Conservation (phyloP, 2,329 filamentous ascomycete species). For the Fusarium brachygibbosum region DNA sequence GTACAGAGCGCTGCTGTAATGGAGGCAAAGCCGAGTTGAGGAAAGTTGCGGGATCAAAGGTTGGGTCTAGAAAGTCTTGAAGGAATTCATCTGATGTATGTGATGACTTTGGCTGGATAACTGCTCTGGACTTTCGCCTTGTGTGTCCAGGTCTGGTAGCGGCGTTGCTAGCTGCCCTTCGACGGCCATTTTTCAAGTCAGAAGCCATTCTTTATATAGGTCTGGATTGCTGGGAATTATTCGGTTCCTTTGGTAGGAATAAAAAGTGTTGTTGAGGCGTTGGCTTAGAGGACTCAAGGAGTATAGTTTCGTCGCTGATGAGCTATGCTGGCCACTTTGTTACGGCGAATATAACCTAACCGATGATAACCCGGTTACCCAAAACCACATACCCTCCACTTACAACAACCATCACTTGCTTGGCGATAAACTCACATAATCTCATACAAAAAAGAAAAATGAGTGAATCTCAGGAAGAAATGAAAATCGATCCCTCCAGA, state of each 20-base stretch:
- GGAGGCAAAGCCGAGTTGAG: constrained; percentile 84
- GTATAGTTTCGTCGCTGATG: constrained; percentile 19
- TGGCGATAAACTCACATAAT: background rate
- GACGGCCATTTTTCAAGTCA: constrained; percentile 54
- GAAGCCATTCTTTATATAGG: constrained; percentile 46
- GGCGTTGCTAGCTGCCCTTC: constrained; percentile 63
- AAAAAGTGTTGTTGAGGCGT: constrained; percentile 1
- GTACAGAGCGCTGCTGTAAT: constrained; percentile 63
- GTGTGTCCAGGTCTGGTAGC: constrained; percentile 59
- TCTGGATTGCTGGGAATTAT: too few species aligned
- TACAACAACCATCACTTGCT: constrained; percentile 39
- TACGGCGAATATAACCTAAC: constrained; percentile 32
- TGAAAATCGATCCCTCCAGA: constrained; percentile 73
- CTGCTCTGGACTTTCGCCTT: constrained; percentile 55
- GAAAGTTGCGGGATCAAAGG: constrained; percentile 87
- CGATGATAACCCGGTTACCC: constrained; percentile 54
- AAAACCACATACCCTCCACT: constrained; percentile 43
- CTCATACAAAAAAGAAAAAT: constrained; percentile 50
- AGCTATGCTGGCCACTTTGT: constrained; percentile 36
- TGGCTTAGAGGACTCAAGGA: constrained; percentile 18
- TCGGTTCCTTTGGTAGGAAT: background rate
- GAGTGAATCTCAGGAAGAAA: constrained; percentile 61
- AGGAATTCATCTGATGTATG: constrained; percentile 80
- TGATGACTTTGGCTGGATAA: constrained; percentile 65
- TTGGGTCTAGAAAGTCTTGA: constrained; percentile 78